These are phyloP conservation scores for Neurospora intermedia DNA, from an alignment of 495 filamentous ascomycete genomes.

Conservation along the genomic window DNA sequence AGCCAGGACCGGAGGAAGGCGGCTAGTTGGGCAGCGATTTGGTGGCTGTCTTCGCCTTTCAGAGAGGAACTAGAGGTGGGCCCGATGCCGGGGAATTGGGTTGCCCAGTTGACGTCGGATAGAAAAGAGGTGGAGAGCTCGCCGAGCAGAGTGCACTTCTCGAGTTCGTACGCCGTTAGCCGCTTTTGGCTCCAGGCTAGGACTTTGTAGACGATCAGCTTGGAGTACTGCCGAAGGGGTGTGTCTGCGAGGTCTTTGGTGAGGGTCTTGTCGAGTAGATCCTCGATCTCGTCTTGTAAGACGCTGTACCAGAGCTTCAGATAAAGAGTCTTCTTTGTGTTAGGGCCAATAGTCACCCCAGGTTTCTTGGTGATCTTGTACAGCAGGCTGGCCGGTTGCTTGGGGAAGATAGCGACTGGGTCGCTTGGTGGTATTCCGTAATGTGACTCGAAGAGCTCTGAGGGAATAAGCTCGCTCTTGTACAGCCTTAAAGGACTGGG, in stretches of 20 bases:
- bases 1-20: constrained; percentile 32
- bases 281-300: constrained; percentile 58
- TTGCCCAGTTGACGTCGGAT: constrained; percentile 26
- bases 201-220: constrained; percentile 39
- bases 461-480: constrained; percentile 57
- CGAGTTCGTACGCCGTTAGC: constrained; percentile 50
- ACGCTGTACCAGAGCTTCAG: constrained; percentile 70
- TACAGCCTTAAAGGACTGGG: constrained; percentile 63
- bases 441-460: constrained; percentile 55
- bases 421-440: constrained; percentile 44
- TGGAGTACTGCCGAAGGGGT: constrained; percentile 31
- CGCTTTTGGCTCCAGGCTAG: constrained; percentile 39
- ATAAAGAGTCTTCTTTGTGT: constrained; percentile 43
- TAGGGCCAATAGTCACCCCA: constrained; percentile 20
- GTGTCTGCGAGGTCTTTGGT: constrained; percentile 27
- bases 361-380: constrained; percentile 59
- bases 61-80: constrained; percentile 6
- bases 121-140: constrained; percentile 36
- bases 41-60: constrained; percentile 2
- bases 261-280: constrained; percentile 30
- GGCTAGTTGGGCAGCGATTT: constrained; percentile 18
- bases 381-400: constrained; percentile 69
- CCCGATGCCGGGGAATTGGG: constrained; percentile 34
- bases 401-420: constrained; percentile 60
- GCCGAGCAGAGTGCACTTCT: constrained; percentile 41